Percentiles rank a stretch among this genome's conserved stretches.
Conservation (phyloP, 1,284 basidiomycete genomes). For the Takashimella tepidaria region DNA sequence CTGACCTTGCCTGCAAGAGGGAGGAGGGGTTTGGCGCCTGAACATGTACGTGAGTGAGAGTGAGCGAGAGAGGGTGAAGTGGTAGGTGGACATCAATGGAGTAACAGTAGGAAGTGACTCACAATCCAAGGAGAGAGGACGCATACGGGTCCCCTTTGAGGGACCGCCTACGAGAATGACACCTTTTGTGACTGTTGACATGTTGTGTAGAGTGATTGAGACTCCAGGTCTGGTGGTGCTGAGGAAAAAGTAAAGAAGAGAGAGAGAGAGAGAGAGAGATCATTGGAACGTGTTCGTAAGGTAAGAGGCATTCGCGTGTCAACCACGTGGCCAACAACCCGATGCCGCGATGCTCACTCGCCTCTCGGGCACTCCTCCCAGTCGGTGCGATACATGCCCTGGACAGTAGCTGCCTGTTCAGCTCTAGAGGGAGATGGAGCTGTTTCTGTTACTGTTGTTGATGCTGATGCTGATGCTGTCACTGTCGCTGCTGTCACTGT, state of each 20-base stretch:
- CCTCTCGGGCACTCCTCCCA: no score
- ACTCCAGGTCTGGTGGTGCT: not conserved
- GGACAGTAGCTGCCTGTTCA: no score
- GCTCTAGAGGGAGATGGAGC: no score
- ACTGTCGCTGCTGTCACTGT: no score
- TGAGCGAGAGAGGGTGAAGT: not conserved
- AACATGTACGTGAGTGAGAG: conserved; percentile 1
- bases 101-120: conserved; percentile 8
- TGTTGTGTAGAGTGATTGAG: conserved; percentile 8
- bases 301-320: no score
- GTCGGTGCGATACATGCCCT: no score
- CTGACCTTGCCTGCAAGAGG: conserved; percentile 50
- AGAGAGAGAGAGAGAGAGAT: conserved; percentile 2
- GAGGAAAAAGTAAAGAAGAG: not conserved
- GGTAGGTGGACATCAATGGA: not conserved
- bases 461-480: no score
- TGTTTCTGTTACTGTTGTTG: no score
- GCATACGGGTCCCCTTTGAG: conserved; percentile 50
- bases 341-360: no score
- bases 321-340: no score
- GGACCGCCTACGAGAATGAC: conserved; percentile 48
- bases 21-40: conserved; percentile 50
- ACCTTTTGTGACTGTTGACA: conserved; percentile 42
- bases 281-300: no score
- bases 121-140: conserved; percentile 51